Conservation (phyloP, 2,329 filamentous ascomycete species). For the Verticillium tricorpus region DNA sequence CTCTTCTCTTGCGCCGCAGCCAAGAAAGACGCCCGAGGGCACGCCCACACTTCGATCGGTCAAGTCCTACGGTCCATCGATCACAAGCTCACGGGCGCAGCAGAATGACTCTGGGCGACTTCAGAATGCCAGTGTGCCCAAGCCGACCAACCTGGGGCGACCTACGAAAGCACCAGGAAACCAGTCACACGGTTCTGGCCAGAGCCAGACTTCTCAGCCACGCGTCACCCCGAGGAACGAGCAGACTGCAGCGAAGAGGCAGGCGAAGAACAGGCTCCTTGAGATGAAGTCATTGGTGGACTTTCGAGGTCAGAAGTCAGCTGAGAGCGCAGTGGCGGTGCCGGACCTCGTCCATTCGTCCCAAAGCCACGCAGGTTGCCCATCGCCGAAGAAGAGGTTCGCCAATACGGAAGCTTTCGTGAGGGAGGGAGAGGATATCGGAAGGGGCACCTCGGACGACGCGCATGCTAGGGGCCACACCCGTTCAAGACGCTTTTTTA, state of each 20-base stretch:
- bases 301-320: not conserved
- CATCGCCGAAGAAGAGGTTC: not conserved
- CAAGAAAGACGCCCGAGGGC: not conserved
- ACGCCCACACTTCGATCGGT: not conserved
- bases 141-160: not conserved
- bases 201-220: not conserved
- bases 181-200: not conserved
- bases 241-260: not conserved
- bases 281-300: not conserved
- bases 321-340: not conserved
- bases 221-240: not conserved
- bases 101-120: not conserved
- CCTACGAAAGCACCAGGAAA: not conserved
- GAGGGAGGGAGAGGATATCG: not conserved
- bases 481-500: not conserved
- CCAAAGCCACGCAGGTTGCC: not conserved
- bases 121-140: not conserved
- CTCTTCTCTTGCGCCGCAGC: not conserved
- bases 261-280: not conserved
- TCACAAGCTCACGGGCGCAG: not conserved
- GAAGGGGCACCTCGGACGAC: not conserved
- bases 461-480: not conserved
- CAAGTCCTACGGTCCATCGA: not conserved
- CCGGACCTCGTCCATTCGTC: not conserved
- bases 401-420: not conserved